Conservation (phyloP, 768 basidiomycete genomes). For the Boletus sensibilis region DNA sequence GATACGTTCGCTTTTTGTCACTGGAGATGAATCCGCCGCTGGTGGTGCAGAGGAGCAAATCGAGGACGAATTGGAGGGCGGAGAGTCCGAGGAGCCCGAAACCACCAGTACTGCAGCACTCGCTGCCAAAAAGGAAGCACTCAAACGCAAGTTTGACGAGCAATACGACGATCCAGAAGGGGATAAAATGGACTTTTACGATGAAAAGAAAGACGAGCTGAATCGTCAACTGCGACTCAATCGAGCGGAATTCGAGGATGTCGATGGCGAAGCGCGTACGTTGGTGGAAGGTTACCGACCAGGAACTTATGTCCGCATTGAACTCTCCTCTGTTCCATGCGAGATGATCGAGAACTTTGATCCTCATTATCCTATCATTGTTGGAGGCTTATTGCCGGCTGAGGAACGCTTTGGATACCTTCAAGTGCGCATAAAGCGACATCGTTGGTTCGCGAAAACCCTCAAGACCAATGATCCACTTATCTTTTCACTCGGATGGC, state of each 20-base stretch:
- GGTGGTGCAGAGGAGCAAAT: constrained; percentile 41
- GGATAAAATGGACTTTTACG: constrained; percentile 83
- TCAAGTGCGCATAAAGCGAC: constrained; percentile 94
- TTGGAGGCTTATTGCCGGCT: constrained; percentile 85
- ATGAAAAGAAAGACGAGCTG: constrained; percentile 89
- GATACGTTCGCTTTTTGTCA: constrained; percentile 88
- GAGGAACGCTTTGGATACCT: constrained; percentile 94
- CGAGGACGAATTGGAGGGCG: constrained; percentile 40
- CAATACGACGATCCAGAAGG: constrained; percentile 90
- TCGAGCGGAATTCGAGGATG: constrained; percentile 76
- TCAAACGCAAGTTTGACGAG: constrained; percentile 95
- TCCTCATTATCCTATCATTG: constrained; percentile 83
- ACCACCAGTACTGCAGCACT: constrained; percentile 52
- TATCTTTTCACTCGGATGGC: constrained; percentile 96
- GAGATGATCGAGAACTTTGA: constrained; percentile 95
- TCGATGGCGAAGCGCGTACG: constrained; percentile 74
- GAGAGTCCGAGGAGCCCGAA: constrained; percentile 31
- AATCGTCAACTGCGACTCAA: constrained; percentile 80
- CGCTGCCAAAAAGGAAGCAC: constrained; percentile 81
- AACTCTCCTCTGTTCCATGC: constrained; percentile 79
- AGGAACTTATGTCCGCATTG: constrained; percentile 90
- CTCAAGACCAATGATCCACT: constrained; percentile 97
- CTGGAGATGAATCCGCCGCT: constrained; percentile 47
- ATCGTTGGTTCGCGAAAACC: constrained; percentile 88
- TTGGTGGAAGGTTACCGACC: constrained; percentile 90